Evolutionary conservation across 2,329 filamentous ascomycete species (phyloP).

Genomic region (Sordariomycetes sp.): DNA sequence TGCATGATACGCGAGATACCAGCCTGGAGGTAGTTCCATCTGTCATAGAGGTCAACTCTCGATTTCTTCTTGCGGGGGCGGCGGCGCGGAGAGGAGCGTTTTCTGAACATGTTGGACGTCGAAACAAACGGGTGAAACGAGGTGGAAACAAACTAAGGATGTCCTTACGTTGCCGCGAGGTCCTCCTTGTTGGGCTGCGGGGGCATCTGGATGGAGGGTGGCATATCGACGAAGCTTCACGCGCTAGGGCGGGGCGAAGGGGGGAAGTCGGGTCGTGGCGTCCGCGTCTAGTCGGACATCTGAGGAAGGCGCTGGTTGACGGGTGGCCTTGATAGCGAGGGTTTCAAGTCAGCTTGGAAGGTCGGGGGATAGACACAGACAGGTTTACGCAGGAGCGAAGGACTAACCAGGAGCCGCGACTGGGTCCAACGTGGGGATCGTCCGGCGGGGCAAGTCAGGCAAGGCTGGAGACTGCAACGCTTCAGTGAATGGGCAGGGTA

Average conservation of each 20-base stretch:
- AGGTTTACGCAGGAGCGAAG: background rate
- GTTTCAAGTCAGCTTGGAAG: background rate
- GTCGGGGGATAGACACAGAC: background rate
- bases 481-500: background rate
- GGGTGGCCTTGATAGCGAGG: background rate
- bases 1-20: slow-evolving; percentile 91
- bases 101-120: background rate
- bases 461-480: background rate
- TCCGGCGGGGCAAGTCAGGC: background rate
- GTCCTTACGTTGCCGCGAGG: slow-evolving; percentile 33
- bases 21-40: slow-evolving; percentile 80
- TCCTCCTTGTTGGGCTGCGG: slow-evolving; percentile 49
- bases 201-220: slow-evolving; percentile 26
- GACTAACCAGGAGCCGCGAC: background rate
- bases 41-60: slow-evolving; percentile 21
- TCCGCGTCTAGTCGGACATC: background rate
- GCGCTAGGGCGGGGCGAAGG: background rate
- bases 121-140: background rate
- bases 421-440: background rate
- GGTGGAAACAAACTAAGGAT: background rate
- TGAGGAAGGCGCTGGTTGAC: background rate
- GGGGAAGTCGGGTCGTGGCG: background rate
- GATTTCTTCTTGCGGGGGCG: slow-evolving; percentile 8
- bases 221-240: background rate
- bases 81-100: slow-evolving; percentile 2